Evolutionary conservation across 1,139 yeast species (phyloP), one percentile per base, ranked within the genome.

Genomic region (Blastobotrys persicus): DNA sequence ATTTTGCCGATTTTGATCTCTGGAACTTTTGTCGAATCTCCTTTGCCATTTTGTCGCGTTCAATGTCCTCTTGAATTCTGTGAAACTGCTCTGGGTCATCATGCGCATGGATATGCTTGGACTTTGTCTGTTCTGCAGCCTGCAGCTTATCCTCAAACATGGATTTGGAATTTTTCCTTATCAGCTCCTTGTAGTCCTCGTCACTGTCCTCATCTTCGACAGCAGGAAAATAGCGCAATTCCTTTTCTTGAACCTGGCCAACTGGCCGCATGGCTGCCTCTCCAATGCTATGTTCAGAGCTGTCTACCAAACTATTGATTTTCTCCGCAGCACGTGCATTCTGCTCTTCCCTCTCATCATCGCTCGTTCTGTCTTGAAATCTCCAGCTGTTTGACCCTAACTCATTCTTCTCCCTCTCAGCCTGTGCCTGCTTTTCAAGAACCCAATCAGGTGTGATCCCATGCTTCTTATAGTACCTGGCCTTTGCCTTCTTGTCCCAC

Each of bases 401-500:
- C 44, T 44, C 34, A 20, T 45, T 37, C 4, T 44, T 46, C 35
- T 47, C 45, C 43, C 44, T 33, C 12, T 46, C 47, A 11, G 43
- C 48, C 39, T 37, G 42, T 3, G 46, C 41, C 12, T 41, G 31
- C 31, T 34, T 34, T 19, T 43, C 43, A 7, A 35, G 18, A 31
- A 20, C 39, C 18, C 33, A 39, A 3, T 32, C 48, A 5, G 48
- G 45, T 26, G 43, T 32, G 20, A 59, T 51, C 2, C 62, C 61
- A 49, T 59, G 64, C 53, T 60, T 61, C 47, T 55, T 54, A 43
- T 52, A 45, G 44, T 60, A 59, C 47, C 47, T 44, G 41, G 51
- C 46, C 26, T 58, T 61, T 18, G 65, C 65, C 46, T 56, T 54
- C 20, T 54, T 49, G 45, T 61, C 64, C 64, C 64, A 61, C 52